Base-by-base conservation (phyloP, 1,284 basidiomycete species). In the Ganoderma multipileum region DNA sequence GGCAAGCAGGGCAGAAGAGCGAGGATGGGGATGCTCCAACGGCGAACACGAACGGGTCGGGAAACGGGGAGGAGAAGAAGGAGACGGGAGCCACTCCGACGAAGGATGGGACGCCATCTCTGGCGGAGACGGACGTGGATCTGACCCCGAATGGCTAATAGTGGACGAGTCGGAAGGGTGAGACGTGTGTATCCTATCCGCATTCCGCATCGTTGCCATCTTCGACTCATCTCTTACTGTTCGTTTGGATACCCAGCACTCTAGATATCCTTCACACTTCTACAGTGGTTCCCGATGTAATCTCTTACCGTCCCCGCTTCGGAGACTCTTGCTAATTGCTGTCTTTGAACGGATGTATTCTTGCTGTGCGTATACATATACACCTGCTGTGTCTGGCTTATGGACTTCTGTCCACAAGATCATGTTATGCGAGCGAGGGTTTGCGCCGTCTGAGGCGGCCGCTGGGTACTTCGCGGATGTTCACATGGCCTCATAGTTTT, bases 91-190 rank as follows among this genome's bases (percentile, higher is more conserved):
- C 79, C 78, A 80, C 81, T 81, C 85, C 80, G 85, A 87, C 77
- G 87, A 91, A 81, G 88, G 87, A 90, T 91, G 91, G 91, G 84
- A 89, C 83, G 76, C 85, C 82, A 79, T 92, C 89, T 87, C 90
- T 84, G 77, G 81, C 83, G 79, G 83, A 83, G 86, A 89, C 86
- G 86, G 83, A 79, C 80, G 81, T 86, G 88, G 89, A 88, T 88
- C 87, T 88, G 92, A 94, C 89, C 79, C 92, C 92, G 92, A 94
- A 94, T 94, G 92, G 92, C 76, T 94, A 75, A 89, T 93, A 42
- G 84, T 94, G 57, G 87, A 89, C 74, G 84, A 87, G 20, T 60
- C 38, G 36, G 58, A 41, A 74, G 84, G 86, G 74, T 81, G 76
- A 79, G 58, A 57, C 36, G 65, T 65, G 66, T 76, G 67, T 72